phyloP scores from a whole-genome alignment of 2,329 filamentous ascomycete genomes.

The Sarocladium kiliense region DNA sequence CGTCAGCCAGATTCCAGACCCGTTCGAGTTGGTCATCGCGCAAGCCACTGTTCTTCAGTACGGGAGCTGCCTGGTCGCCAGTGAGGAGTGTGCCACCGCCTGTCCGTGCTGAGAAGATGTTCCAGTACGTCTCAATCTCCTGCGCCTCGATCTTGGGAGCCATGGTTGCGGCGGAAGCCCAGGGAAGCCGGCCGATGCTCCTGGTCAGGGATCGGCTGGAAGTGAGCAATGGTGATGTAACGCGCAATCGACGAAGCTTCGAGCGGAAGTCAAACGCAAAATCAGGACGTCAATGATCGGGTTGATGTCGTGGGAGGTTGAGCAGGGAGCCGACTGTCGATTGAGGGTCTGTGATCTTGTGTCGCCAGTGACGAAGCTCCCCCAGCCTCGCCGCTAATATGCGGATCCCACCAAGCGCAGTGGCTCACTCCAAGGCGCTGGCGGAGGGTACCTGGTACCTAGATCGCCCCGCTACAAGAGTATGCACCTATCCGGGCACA shows the following conservation, averaged over 20 bases:
- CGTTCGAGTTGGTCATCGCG: slow-evolving; percentile 79
- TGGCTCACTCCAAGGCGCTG: not conserved
- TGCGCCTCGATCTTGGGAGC: slow-evolving; percentile 56
- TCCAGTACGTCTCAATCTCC: slow-evolving; percentile 63
- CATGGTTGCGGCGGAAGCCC: slow-evolving; percentile 33
- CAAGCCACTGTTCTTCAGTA: slow-evolving; percentile 59
- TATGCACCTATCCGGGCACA: not conserved
- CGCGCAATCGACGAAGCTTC: not conserved
- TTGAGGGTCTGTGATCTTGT: not conserved
- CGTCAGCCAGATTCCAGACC: slow-evolving; percentile 95
- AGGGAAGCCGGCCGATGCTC: not conserved
- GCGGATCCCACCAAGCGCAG: slow-evolving; percentile 3
- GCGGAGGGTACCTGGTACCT: not conserved
- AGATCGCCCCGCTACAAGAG: not conserved
- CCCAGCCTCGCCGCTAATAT: slow-evolving; percentile 2
- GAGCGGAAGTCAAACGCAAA: not conserved
- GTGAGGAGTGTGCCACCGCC: slow-evolving; percentile 56
- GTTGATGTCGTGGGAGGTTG: not conserved
- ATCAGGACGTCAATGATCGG: not conserved
- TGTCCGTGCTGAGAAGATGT: slow-evolving; percentile 56
- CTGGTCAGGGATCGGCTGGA: not conserved
- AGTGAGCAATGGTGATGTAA: not conserved
- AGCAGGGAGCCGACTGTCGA: not conserved
- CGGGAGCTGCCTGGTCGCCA: slow-evolving; percentile 56
- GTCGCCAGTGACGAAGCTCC: slow-evolving; percentile 8